A percentile compares a stretch with the other conserved stretches of the same genome.
Evolutionary conservation across 2,329 filamentous ascomycete genomes (phyloP).

Genomic region (Alternaria sp.): DNA sequence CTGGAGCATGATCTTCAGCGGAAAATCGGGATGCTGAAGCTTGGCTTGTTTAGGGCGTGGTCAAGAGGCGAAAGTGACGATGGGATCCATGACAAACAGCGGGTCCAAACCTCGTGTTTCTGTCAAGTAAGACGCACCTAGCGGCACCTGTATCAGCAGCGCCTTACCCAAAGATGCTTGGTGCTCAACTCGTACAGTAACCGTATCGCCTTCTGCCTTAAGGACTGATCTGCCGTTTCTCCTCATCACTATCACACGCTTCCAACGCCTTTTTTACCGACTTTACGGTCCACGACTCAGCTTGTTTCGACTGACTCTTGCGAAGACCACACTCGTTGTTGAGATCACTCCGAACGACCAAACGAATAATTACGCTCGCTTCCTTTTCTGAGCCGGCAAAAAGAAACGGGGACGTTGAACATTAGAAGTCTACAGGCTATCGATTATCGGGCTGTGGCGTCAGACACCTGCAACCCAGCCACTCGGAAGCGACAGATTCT

Average conservation of each 20-base stretch:
- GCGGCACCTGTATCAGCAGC: constrained; percentile 19
- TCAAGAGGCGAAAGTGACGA: constrained; percentile 9
- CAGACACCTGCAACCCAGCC: constrained; percentile 6
- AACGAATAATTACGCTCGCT: not conserved
- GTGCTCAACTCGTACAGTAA: not conserved
- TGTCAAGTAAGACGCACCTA: constrained; percentile 10
- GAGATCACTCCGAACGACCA: not conserved
- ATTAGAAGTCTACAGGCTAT: not conserved
- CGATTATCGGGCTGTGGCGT: constrained; percentile 8
- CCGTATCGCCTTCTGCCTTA: constrained; percentile 20
- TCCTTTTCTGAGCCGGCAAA: not conserved
- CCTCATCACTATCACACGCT: not conserved
- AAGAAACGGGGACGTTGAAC: not conserved
- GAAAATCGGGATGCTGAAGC: constrained; percentile 5
- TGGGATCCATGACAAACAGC: constrained; percentile 1
- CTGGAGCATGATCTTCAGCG: constrained; percentile 7
- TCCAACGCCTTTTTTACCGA: not conserved
- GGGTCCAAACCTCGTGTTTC: constrained; percentile 20
- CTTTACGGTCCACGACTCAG: not conserved
- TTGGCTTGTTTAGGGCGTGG: constrained; percentile 1
- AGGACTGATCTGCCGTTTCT: constrained; percentile 12
- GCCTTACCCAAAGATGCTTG: not conserved
- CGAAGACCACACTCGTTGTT: not conserved
- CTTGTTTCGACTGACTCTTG: constrained; percentile 2
- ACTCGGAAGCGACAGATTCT: constrained; percentile 15